Evolutionary conservation across 305 asterid species (phyloP).

Genomic region (Salvia sclarea): DNA sequence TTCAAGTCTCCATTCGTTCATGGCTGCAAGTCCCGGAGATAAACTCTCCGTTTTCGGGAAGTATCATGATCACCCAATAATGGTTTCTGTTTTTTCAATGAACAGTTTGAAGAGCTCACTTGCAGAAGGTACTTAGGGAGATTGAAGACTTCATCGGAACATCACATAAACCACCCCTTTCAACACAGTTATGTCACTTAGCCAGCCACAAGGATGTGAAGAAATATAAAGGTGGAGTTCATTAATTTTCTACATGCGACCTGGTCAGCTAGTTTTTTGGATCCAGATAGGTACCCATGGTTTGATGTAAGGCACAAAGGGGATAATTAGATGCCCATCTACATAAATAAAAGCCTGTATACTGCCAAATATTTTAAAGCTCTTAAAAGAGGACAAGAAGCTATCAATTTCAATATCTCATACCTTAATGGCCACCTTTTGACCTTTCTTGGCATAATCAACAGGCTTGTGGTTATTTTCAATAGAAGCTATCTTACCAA

Average conservation of each 20-base stretch:
- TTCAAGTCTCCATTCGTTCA: too few relatives aligned
- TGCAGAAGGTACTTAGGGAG: background rate
- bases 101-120: too few relatives aligned
- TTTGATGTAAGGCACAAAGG: slow-evolving; percentile 1
- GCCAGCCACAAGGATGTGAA: background rate
- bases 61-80: too few relatives aligned
- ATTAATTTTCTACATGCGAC: background rate
- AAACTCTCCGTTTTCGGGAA: too few relatives aligned
- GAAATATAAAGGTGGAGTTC: background rate
- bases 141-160: too few relatives aligned
- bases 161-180: background rate
- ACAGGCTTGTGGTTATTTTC: slow-evolving; percentile 92
- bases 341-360: background rate
- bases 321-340: slow-evolving; percentile 5
- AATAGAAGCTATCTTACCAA: slow-evolving; percentile 89
- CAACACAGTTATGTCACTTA: background rate
- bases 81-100: too few relatives aligned
- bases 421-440: slow-evolving; percentile 96
- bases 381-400: background rate
- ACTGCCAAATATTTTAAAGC: background rate
- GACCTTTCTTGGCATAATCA: slow-evolving; percentile 93
- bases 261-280: background rate
- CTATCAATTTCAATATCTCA: slow-evolving; percentile 28
- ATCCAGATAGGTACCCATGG: background rate
- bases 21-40: too few relatives aligned